Percentiles rank a stretch among this genome's conserved stretches.
Evolutionary conservation across 306 rosid species (phyloP).

Genomic region (Rosa rugosa): DNA sequence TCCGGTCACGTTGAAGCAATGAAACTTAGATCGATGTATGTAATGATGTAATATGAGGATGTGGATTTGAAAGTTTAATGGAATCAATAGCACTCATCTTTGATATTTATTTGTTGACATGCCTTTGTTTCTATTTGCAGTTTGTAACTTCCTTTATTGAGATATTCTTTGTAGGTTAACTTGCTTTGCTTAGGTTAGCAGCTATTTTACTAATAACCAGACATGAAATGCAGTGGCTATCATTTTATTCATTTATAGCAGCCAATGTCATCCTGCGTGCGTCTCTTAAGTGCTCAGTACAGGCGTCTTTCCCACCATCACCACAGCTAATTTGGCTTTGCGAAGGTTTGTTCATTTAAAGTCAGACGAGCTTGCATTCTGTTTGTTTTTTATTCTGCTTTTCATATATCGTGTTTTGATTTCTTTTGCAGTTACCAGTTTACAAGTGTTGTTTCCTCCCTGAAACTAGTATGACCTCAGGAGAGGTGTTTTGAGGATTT

Average conservation of each 20-base stretch:
- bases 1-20: neutral
- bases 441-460: neutral
- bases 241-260: too few species aligned
- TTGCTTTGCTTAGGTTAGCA: neutral
- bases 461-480: neutral
- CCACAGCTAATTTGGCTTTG: too few species aligned
- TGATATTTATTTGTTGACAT: neutral
- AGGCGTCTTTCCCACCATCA: too few species aligned
- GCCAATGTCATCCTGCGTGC: too few species aligned
- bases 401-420: neutral
- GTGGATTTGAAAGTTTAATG: neutral
- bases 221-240: too few species aligned
- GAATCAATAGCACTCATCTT: neutral
- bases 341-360: too few species aligned
- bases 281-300: too few species aligned
- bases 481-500: neutral
- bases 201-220: too few species aligned
- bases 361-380: too few species aligned
- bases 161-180: neutral
- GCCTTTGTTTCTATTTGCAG: neutral
- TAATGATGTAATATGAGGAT: neutral
- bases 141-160: neutral
- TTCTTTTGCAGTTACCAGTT: neutral
- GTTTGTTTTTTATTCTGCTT: too few species aligned
- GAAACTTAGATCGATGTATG: neutral